Evolutionary conservation across 2,329 filamentous ascomycete species (phyloP), one percentile per base, ranked within the genome.

Genomic region (Paecilomyces formosus): DNA sequence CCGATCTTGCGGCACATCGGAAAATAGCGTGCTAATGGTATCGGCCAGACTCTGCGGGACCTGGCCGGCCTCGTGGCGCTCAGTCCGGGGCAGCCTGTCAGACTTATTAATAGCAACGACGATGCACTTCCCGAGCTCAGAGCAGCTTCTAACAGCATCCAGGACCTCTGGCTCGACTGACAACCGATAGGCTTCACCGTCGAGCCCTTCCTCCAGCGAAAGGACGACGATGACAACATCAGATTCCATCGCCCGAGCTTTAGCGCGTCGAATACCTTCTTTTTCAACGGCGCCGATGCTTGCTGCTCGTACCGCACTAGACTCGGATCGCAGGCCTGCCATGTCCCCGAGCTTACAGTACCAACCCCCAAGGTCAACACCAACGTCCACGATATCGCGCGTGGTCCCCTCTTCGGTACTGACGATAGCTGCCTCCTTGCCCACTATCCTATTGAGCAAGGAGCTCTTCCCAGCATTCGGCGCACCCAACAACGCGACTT

Each of bases 401-500:
- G 94, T 99, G 0, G 94, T 99, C 0, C 94, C 94, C 45, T 92
- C 92, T 76, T 97, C 92, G 0, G 86, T 82, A 52, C 92, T 96
- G 7, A 99, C 94, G 66, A 99, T 99, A 3, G 92, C 95, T 2
- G 94, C 94, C 71, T 97, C 93, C 56, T 92, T 82, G 0, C 94
- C 93, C 2, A 97, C 90, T 55, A 99, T 83, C 22, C 87, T 80
- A 70, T 99, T 99, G 74, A 99, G 85, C 60, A 99, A 75, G 13
- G 92, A 97, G 72, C 92, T 97, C 73, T 99, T 99, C 13, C 94
- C 94, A 0, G 88, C 92, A 68, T 99, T 99, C 0, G 94, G 94
- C 6, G 92, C 91, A 0, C 94, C 94, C 0, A 99, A 79, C 2
- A 99, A 79, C 1, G 93, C 90, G 60, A 99, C 85, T 58, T 85